Conservation (phyloP, 1,284 basidiomycete genomes). For the Exobasidium cylindrosporum region DNA sequence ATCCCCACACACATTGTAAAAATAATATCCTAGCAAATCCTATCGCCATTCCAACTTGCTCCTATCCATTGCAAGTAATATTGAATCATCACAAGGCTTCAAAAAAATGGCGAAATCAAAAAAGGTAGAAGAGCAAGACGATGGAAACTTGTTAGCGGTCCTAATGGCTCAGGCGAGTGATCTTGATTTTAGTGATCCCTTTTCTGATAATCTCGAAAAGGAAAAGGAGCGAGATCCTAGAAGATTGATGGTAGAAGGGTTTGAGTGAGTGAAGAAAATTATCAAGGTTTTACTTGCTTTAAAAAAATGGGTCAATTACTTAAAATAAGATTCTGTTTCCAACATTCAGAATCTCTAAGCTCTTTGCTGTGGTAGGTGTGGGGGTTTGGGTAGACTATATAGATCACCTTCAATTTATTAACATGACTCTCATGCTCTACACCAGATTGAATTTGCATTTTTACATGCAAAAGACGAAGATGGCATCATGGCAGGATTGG, state of each 20-base stretch:
- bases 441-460: slow-evolving; percentile 31
- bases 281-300: neutral
- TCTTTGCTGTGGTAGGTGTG: slow-evolving; percentile 20
- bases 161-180: slow-evolving; percentile 39
- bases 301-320: no score
- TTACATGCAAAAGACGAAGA: slow-evolving; percentile 30
- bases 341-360: slow-evolving; percentile 15
- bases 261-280: slow-evolving; percentile 17
- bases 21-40: no score
- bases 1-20: no score
- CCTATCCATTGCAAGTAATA: no score
- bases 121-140: slow-evolving; percentile 9
- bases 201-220: slow-evolving; percentile 11
- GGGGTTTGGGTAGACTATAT: neutral
- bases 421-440: neutral
- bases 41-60: no score
- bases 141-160: slow-evolving; percentile 34
- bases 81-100: no score
- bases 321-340: no score
- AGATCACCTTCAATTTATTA: neutral
- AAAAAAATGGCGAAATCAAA: no score
- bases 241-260: slow-evolving; percentile 28
- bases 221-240: slow-evolving; percentile 28
- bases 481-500: slow-evolving; percentile 30
- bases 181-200: slow-evolving; percentile 30